Percentiles rank a stretch among this genome's conserved stretches.
phyloP scores from a whole-genome alignment of 2,329 filamentous ascomycete genomes.

The Zymoseptoria pseudotritici region DNA sequence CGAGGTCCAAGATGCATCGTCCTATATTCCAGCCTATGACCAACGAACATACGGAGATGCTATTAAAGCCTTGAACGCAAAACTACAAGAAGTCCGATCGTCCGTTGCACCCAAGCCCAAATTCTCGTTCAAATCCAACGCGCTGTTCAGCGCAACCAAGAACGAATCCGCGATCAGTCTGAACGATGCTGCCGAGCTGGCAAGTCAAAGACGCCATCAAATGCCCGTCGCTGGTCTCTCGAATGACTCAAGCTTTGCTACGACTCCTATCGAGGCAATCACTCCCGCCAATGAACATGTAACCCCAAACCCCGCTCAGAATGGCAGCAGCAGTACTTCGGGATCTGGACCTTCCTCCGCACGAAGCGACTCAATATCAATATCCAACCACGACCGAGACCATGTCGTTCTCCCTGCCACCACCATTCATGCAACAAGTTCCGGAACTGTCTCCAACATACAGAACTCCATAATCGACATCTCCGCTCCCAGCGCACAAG shows the following conservation, averaged over 20 bases:
- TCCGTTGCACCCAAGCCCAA: slow-evolving; percentile 66
- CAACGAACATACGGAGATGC: slow-evolving; percentile 78
- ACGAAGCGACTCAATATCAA: slow-evolving; percentile 52
- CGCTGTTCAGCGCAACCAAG: slow-evolving; percentile 26
- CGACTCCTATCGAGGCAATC: slow-evolving; percentile 26
- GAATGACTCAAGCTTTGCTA: slow-evolving; percentile 36
- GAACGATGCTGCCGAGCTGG: slow-evolving; percentile 49
- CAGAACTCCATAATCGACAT: slow-evolving; percentile 71
- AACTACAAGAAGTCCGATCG: slow-evolving; percentile 62
- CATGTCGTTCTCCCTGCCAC: slow-evolving; percentile 72
- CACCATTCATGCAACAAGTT: slow-evolving; percentile 62
- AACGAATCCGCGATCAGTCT: slow-evolving; percentile 44
- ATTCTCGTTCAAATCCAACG: slow-evolving; percentile 65
- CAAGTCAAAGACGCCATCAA: slow-evolving; percentile 38
- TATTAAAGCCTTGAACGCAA: slow-evolving; percentile 73
- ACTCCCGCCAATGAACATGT: slow-evolving; percentile 20
- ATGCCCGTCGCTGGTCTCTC: slow-evolving; percentile 34
- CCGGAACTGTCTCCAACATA: slow-evolving; percentile 65
- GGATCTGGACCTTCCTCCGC: slow-evolving; percentile 43
- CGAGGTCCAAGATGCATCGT: slow-evolving; percentile 75
- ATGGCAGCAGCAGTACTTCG: slow-evolving; percentile 42
- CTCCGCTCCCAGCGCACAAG: slow-evolving; percentile 51
- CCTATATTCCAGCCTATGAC: slow-evolving; percentile 80
- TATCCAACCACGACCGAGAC: slow-evolving; percentile 55
- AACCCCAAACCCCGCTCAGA: slow-evolving; percentile 38